Percentiles rank a stretch among this genome's conserved stretches.
phyloP scores from a whole-genome alignment of 768 basidiomycete species.

The Boletus pseudopeckii region DNA sequence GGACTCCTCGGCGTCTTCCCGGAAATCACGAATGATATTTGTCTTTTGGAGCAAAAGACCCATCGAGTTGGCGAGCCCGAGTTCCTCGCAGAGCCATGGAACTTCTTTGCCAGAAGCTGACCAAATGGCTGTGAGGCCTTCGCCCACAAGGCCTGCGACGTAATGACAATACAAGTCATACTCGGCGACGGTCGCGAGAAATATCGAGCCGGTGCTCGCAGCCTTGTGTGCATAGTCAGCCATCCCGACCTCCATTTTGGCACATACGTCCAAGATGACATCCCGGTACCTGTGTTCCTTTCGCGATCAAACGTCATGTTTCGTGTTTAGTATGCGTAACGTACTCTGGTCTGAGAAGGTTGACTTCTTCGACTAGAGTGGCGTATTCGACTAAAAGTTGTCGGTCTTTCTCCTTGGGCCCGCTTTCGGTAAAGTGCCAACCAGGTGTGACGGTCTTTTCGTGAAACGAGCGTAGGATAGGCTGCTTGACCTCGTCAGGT shows the following conservation, averaged over 20 bases:
- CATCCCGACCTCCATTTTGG: slow-evolving; percentile 94
- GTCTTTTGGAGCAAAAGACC: slow-evolving; percentile 97
- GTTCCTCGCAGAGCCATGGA: slow-evolving; percentile 67
- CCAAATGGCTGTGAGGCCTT: slow-evolving; percentile 88
- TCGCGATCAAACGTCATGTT: slow-evolving; percentile 1
- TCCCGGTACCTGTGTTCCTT: slow-evolving; percentile 53
- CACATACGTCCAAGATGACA: slow-evolving; percentile 77
- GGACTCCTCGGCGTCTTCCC: slow-evolving; percentile 82
- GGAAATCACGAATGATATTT: slow-evolving; percentile 94
- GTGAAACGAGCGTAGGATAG: slow-evolving; percentile 80
- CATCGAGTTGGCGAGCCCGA: slow-evolving; percentile 90
- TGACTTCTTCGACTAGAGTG: slow-evolving; percentile 76
- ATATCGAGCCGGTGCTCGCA: slow-evolving; percentile 62
- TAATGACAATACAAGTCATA: slow-evolving; percentile 99
- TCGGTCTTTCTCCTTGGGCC: slow-evolving; percentile 86
- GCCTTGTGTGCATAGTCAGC: slow-evolving; percentile 90
- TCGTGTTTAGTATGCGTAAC: background rate
- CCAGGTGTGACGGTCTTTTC: slow-evolving; percentile 73
- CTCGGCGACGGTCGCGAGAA: slow-evolving; percentile 73
- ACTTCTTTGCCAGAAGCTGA: slow-evolving; percentile 81
- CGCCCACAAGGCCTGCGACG: slow-evolving; percentile 96
- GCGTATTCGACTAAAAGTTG: slow-evolving; percentile 82
- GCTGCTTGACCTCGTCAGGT: slow-evolving; percentile 80
- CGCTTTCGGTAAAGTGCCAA: slow-evolving; percentile 81
- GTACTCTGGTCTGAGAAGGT: slow-evolving; percentile 61